Conservation (phyloP, 352 stramenopile genomes). For the Aphanomyces euteiches region DNA sequence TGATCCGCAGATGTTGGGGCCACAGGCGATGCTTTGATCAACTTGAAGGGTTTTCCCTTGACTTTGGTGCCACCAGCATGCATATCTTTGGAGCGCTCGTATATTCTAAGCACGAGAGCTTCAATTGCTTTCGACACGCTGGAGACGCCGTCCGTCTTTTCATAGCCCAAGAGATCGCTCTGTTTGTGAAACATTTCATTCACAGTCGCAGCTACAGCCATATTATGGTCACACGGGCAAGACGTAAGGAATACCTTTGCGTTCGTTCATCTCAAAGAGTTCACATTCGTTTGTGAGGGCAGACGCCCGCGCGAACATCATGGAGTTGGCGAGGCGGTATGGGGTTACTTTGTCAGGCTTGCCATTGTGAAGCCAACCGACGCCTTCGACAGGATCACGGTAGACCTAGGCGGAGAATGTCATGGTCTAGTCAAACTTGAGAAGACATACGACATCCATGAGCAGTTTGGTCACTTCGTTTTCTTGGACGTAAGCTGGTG, state of each 20-base stretch:
- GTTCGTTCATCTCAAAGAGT: slow-evolving; percentile 54
- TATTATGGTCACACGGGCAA: neutral
- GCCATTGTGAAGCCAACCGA: slow-evolving; percentile 55
- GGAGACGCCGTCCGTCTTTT: slow-evolving; percentile 42
- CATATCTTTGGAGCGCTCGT: slow-evolving; percentile 64
- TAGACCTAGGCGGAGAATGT: slow-evolving; percentile 34
- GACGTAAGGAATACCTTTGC: slow-evolving; percentile 9
- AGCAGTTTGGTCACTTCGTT: slow-evolving; percentile 49
- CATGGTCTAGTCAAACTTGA: neutral
- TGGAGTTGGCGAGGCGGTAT: slow-evolving; percentile 56
- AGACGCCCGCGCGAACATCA: slow-evolving; percentile 65
- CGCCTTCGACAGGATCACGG: slow-evolving; percentile 45
- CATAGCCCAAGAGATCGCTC: slow-evolving; percentile 46
- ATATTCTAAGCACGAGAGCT: slow-evolving; percentile 60
- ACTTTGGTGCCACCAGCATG: slow-evolving; percentile 45
- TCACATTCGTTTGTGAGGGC: slow-evolving; percentile 54
- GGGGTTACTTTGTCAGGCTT: slow-evolving; percentile 43
- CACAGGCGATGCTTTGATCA: slow-evolving; percentile 22
- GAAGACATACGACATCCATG: slow-evolving; percentile 32
- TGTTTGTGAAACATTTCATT: slow-evolving; percentile 32
- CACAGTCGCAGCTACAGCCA: slow-evolving; percentile 12
- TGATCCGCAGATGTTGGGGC: slow-evolving; percentile 3
- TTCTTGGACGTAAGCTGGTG: slow-evolving; percentile 45
- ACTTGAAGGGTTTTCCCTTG: slow-evolving; percentile 45
- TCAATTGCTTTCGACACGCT: slow-evolving; percentile 58